Conservation (phyloP, 345 rosid genomes). For the Salix udensis region DNA sequence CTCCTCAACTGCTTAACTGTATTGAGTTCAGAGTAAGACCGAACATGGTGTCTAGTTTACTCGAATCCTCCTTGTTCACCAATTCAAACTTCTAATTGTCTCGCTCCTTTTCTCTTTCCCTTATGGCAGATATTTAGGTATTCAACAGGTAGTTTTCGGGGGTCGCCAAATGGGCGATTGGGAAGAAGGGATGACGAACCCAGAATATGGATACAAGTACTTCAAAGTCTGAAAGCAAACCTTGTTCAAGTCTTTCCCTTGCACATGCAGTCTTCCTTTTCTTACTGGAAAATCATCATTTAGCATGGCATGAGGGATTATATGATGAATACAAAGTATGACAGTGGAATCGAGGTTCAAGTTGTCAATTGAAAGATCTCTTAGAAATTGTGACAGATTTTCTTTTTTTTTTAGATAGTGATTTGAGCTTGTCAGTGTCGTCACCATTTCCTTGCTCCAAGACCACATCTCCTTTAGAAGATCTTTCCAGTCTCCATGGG, state of each 20-base stretch:
- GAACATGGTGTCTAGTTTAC: not conserved
- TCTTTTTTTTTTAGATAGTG: not conserved
- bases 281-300: not conserved
- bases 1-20: slow-evolving; percentile 85
- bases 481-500: not conserved
- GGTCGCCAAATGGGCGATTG: slow-evolving; percentile 81
- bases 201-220: slow-evolving; percentile 71
- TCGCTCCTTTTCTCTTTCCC: not conserved
- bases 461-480: not conserved
- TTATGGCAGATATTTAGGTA: slow-evolving; percentile 61
- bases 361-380: not conserved
- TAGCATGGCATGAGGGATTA: not conserved
- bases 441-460: not conserved
- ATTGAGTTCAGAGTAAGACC: slow-evolving; percentile 79
- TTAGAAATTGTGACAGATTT: not conserved
- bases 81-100: not conserved
- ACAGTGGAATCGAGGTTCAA: not conserved
- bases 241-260: not conserved
- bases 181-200: slow-evolving; percentile 88
- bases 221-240: slow-evolving; percentile 54
- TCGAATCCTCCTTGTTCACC: not conserved
- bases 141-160: slow-evolving; percentile 84
- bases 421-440: not conserved
- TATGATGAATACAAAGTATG: not conserved
- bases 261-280: not conserved